Percentiles rank a stretch among this genome's conserved stretches.
phyloP scores from a whole-genome alignment of 805 yeast genomes.

The Saturnispora sanitii region DNA sequence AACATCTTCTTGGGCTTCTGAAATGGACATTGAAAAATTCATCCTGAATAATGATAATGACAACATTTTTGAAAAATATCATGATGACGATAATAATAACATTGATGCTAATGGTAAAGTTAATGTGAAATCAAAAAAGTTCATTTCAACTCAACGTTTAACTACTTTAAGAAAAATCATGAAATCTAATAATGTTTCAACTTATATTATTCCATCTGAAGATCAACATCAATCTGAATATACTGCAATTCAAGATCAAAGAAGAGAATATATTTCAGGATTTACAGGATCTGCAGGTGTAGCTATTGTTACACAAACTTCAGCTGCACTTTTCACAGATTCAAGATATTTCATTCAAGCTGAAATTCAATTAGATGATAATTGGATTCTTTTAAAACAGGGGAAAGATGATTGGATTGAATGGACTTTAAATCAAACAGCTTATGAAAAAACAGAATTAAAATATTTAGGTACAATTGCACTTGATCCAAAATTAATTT shows the following conservation, averaged over 20 bases:
- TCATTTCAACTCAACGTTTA: constrained; percentile 30
- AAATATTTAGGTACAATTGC: constrained; percentile 41
- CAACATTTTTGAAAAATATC: background rate
- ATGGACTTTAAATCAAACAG: constrained; percentile 55
- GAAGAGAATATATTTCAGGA: constrained; percentile 75
- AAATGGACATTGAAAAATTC: background rate
- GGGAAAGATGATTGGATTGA: constrained; percentile 82
- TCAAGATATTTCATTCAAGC: constrained; percentile 95
- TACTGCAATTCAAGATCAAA: constrained; percentile 69
- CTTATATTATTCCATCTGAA: constrained; percentile 59
- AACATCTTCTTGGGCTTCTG: background rate
- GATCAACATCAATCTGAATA: constrained; percentile 94
- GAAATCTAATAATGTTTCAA: constrained; percentile 32
- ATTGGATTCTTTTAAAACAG: constrained; percentile 76
- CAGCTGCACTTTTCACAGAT: constrained; percentile 82
- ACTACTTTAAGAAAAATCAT: constrained; percentile 33
- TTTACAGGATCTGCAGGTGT: constrained; percentile 92
- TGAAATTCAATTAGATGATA: constrained; percentile 61
- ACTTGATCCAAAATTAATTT: constrained; percentile 71
- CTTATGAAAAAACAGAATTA: constrained; percentile 4
- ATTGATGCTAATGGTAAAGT: background rate
- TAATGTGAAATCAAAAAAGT: constrained; percentile 4
- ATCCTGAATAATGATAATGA: background rate
- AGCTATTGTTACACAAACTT: constrained; percentile 62
- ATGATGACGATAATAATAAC: background rate